Evolutionary conservation across 495 filamentous ascomycete species (phyloP), one percentile per base, ranked within the genome.

Genomic region (Xanthoparmelia taractica): DNA sequence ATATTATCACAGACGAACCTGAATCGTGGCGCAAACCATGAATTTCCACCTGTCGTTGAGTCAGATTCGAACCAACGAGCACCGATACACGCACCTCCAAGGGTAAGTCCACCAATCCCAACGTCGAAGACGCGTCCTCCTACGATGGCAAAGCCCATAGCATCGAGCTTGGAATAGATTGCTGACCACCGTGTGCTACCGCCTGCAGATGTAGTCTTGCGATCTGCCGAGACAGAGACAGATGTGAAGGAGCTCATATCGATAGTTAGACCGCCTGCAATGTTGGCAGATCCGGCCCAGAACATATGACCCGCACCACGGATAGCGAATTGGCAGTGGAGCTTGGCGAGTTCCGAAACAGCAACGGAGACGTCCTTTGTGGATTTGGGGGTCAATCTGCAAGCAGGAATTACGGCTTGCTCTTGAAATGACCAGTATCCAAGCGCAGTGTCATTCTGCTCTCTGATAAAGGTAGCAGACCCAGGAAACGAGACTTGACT

Each of bases 101-200:
- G 63, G 1, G 66, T 65, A 8, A 79, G 69, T 27, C 76, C 76
- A 43, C 70, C 75, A 41, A 78, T 67, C 4, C 75, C 76, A n/a
- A 78, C 75, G 12, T 67, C 69, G 41, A 70, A 70, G 20, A 75
- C 65, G n/a, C 75, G 69, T 15, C 75, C 76, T 58, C 75, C 75
- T 45, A 75, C 74, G 55, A 78, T 61, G 38, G 73, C 59, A 37
- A 79, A 74, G 38, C 73, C 71, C 6, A 76, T 68, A 17, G 74
- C 70, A 38, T 82, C 78, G 1, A 85, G 75, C 23, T 56, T 55
- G 13, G 40, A 40, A 58, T 60, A 67, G 6, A 67, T 58, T 23
- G 64, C 65, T 18, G 36, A 31, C 66, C 66, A 68, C 13, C 59
- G 57, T 11, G 36, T 37, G n/a, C 67, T 66, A 41, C 43, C n/a